Percentiles rank a stretch among this genome's conserved stretches.
phyloP scores from a whole-genome alignment of 2,329 filamentous ascomycete species.

The Fusarium nanum region DNA sequence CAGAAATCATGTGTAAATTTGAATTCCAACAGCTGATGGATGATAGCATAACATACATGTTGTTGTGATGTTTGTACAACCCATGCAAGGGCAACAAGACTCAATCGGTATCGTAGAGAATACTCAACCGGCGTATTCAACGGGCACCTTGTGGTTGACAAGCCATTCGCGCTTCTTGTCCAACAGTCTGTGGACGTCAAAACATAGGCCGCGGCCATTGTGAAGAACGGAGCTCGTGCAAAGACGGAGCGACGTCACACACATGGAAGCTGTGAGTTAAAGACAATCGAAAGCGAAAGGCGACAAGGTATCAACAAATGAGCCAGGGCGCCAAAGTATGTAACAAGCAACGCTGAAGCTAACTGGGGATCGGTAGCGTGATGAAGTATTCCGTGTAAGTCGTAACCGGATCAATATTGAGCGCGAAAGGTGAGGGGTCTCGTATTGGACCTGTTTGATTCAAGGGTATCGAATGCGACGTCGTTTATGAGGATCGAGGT shows the following conservation, averaged over 20 bases:
- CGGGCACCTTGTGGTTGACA: conserved; percentile 50
- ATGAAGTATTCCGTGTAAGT: conserved; percentile 35
- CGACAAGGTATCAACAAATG: conserved; percentile 23
- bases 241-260: conserved; percentile 57
- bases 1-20: conserved; percentile 8
- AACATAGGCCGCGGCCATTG: conserved; percentile 66
- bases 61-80: conserved; percentile 40
- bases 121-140: conserved; percentile 45
- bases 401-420: conserved; percentile 22
- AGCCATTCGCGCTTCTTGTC: conserved; percentile 56
- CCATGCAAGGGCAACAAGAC: conserved; percentile 52
- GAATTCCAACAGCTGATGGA: background rate
- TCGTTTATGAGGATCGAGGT: conserved; percentile 17
- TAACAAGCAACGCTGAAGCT: conserved; percentile 12
- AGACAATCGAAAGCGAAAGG: conserved; percentile 18
- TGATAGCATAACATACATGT: conserved; percentile 35
- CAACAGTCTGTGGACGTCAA: conserved; percentile 57
- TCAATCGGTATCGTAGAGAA: conserved; percentile 44
- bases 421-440: conserved; percentile 13
- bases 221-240: conserved; percentile 60
- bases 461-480: conserved; percentile 34
- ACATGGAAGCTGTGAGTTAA: conserved; percentile 62
- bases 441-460: background rate
- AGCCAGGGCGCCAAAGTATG: conserved; percentile 18
- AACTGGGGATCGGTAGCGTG: conserved; percentile 18